phyloP scores from a whole-genome alignment of 495 filamentous ascomycete genomes.

The Massariosphaeria phaeospora region DNA sequence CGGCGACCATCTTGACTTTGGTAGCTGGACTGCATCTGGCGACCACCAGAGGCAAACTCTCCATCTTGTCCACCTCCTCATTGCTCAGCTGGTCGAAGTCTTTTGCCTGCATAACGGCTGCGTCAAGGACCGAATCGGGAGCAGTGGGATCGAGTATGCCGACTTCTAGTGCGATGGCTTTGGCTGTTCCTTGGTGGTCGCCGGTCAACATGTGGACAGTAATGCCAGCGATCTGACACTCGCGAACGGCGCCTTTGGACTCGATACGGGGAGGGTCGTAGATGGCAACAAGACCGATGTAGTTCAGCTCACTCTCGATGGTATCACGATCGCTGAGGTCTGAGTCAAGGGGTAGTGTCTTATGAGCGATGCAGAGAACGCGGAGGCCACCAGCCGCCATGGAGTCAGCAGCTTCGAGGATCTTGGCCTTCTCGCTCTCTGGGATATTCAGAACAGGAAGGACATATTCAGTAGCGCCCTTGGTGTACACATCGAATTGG shows the following conservation, averaged over 20 bases:
- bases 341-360: constrained; percentile 29
- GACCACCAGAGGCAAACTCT: constrained; percentile 59
- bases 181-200: constrained; percentile 55
- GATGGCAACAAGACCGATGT: constrained; percentile 62
- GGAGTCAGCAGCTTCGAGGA: constrained; percentile 45
- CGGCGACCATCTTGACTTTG: constrained; percentile 70
- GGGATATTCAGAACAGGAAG: constrained; percentile 45
- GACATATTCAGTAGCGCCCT: constrained; percentile 54
- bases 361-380: constrained; percentile 52
- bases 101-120: constrained; percentile 57
- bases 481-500: constrained; percentile 47
- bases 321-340: constrained; percentile 42
- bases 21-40: constrained; percentile 65
- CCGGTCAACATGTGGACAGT: constrained; percentile 58
- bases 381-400: constrained; percentile 55
- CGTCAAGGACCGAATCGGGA: constrained; percentile 15
- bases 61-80: constrained; percentile 57
- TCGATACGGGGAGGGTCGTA: constrained; percentile 68
- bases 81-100: constrained; percentile 55
- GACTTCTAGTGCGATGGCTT: constrained; percentile 53
- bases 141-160: constrained; percentile 34
- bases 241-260: constrained; percentile 51
- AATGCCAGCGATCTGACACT: constrained; percentile 53
- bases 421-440: constrained; percentile 36
- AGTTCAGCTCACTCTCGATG: constrained; percentile 56